A percentile compares a stretch with the other conserved stretches of the same genome.
These are phyloP conservation scores for Pythium insidiosum DNA, from an alignment of 352 stramenopile species.

Conservation along the genomic window DNA sequence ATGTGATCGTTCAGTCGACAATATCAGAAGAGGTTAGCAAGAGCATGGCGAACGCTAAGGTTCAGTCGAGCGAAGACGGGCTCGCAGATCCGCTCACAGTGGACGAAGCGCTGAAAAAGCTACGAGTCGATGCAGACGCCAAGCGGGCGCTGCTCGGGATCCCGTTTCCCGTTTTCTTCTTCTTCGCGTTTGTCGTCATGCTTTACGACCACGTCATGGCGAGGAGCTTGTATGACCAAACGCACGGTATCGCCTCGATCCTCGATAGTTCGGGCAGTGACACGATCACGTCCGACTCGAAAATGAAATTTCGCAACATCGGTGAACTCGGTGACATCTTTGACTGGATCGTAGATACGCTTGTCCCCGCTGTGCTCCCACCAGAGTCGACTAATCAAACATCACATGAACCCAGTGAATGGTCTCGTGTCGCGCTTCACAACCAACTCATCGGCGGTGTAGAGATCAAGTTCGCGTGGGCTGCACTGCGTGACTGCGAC, in stretches of 20 bases:
- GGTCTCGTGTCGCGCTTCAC: slow-evolving; percentile 17
- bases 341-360: slow-evolving; percentile 25
- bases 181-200: slow-evolving; percentile 37
- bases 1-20: too few species aligned
- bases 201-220: slow-evolving; percentile 32
- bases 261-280: slow-evolving; percentile 33
- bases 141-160: slow-evolving; percentile 23
- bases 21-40: too few species aligned
- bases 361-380: slow-evolving; percentile 21
- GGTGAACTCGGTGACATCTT: slow-evolving; percentile 18
- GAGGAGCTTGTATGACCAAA: slow-evolving; percentile 23
- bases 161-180: slow-evolving; percentile 24
- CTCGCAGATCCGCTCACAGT: too few species aligned
- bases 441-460: slow-evolving; percentile 27
- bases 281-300: slow-evolving; percentile 19
- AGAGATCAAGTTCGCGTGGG: slow-evolving; percentile 12
- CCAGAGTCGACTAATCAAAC: slow-evolving; percentile 24
- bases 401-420: slow-evolving; percentile 15
- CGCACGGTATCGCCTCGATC: slow-evolving; percentile 20
- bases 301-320: slow-evolving; percentile 31
- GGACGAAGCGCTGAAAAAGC: slow-evolving; percentile 19
- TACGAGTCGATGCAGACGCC: slow-evolving; percentile 32
- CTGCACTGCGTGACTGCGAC: slow-evolving; percentile 8
- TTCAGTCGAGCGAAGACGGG: too few species aligned
- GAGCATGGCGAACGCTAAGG: too few species aligned